Evolutionary conservation across 371 early-diverging fungal species (phyloP).

Genomic region (Coemansia sp.): DNA sequence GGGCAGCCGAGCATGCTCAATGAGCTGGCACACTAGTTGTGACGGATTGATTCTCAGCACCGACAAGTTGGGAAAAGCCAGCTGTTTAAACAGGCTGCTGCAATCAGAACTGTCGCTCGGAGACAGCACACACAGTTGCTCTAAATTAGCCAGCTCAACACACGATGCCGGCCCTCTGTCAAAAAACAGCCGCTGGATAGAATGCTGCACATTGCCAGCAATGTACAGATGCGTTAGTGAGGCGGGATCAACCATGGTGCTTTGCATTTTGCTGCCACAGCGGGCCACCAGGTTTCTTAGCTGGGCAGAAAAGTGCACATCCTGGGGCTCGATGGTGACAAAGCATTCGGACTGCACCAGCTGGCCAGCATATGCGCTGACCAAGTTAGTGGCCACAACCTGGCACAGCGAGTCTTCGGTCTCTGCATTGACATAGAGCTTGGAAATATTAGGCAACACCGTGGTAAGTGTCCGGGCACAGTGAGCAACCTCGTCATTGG

Average conservation of each 20-base stretch:
- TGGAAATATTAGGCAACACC: not conserved
- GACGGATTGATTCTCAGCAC: not conserved
- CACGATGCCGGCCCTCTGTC: too few relatives aligned
- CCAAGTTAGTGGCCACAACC: not conserved
- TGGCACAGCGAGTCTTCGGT: not conserved
- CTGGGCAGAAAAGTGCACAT: not conserved
- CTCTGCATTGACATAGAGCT: not conserved
- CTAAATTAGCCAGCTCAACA: not conserved
- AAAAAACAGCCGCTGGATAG: not conserved
- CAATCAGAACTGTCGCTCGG: not conserved
- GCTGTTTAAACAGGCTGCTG: not conserved
- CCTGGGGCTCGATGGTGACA: not conserved
- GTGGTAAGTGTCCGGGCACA: not conserved
- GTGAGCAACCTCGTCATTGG: not conserved
- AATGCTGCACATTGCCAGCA: not conserved
- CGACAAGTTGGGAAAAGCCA: not conserved
- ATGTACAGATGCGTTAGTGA: conserved; percentile 1
- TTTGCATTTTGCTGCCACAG: not conserved
- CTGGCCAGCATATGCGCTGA: not conserved
- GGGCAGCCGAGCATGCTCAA: not conserved
- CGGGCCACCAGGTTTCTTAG: not conserved
- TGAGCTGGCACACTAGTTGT: not conserved
- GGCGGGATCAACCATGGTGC: not conserved
- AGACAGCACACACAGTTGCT: not conserved
- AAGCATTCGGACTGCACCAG: not conserved